Evolutionary conservation across 1,139 yeast species (phyloP).

Genomic region (Eremothecium cymbalariae): DNA sequence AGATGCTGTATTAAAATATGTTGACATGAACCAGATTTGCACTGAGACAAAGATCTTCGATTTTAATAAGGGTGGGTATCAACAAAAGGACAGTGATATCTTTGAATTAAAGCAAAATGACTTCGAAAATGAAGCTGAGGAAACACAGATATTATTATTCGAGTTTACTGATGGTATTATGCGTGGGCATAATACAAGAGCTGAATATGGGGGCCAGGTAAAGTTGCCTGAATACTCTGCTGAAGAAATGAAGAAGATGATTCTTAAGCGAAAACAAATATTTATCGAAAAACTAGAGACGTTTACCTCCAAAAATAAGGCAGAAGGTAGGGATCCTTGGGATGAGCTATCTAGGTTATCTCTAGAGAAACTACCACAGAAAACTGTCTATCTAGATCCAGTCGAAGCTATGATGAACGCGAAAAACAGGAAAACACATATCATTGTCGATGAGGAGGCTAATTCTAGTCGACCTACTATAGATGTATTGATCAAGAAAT

Average conservation of each 20-base stretch:
- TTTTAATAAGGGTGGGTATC: constrained; percentile 39
- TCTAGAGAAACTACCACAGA: constrained; percentile 41
- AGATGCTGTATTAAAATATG: constrained; percentile 62
- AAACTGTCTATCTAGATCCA: constrained; percentile 41
- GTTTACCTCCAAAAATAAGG: constrained; percentile 35
- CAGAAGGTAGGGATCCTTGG: constrained; percentile 35
- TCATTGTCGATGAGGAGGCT: constrained; percentile 21
- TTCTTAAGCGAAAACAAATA: constrained; percentile 48
- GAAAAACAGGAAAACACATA: constrained; percentile 12
- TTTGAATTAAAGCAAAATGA: constrained; percentile 38
- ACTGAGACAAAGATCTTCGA: constrained; percentile 42
- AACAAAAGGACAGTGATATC: constrained; percentile 43
- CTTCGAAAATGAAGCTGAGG: constrained; percentile 23
- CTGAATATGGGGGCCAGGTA: constrained; percentile 12
- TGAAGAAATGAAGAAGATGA: constrained; percentile 50
- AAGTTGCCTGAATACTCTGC: constrained; percentile 43
- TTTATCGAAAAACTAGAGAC: constrained; percentile 40
- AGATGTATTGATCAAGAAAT: constrained; percentile 39
- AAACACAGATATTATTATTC: constrained; percentile 54
- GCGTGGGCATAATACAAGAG: constrained; percentile 32
- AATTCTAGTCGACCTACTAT: constrained; percentile 35
- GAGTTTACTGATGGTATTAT: constrained; percentile 69
- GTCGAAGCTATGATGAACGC: constrained; percentile 40
- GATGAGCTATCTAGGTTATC: constrained; percentile 34
- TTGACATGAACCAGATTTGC: constrained; percentile 60